Conservation (phyloP, 805 yeast genomes). For the Ascoidea rubescens region DNA sequence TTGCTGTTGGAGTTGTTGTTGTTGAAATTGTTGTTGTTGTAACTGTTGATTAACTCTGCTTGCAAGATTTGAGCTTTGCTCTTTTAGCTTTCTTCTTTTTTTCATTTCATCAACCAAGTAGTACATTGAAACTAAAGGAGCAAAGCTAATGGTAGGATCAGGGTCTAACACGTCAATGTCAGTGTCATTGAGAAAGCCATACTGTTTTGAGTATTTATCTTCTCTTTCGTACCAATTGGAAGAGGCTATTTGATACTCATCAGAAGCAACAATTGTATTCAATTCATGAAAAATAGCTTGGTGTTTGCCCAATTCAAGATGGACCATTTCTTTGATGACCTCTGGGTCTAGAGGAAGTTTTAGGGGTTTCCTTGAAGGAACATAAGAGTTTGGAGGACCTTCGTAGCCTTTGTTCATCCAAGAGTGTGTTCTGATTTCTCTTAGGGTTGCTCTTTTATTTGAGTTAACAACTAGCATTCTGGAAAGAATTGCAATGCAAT, state of each 20-base stretch:
- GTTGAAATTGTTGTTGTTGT: conserved; percentile 5
- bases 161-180: conserved; percentile 19
- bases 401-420: conserved; percentile 93
- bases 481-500: conserved; percentile 66
- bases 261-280: conserved; percentile 41
- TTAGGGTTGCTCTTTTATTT: conserved; percentile 57
- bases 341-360: conserved; percentile 49
- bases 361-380: conserved; percentile 72
- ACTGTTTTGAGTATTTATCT: conserved; percentile 10
- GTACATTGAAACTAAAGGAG: conserved; percentile 81
- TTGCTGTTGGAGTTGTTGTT: conserved; percentile 4
- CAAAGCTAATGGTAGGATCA: conserved; percentile 79
- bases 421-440: conserved; percentile 75
- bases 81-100: conserved; percentile 52
- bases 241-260: conserved; percentile 48
- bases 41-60: conserved; percentile 14
- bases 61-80: conserved; percentile 18
- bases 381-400: conserved; percentile 48
- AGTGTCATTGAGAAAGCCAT: conserved; percentile 3
- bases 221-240: conserved; percentile 43
- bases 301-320: conserved; percentile 61
- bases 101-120: conserved; percentile 76
- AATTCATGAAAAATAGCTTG: conserved; percentile 45
- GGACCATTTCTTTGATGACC: conserved; percentile 62
- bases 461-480: conserved; percentile 93